A percentile compares a stretch with the other conserved stretches of the same genome.
These are phyloP conservation scores for Solidago caesia DNA, from an alignment of 129 eudicot species.

Conservation along the genomic window DNA sequence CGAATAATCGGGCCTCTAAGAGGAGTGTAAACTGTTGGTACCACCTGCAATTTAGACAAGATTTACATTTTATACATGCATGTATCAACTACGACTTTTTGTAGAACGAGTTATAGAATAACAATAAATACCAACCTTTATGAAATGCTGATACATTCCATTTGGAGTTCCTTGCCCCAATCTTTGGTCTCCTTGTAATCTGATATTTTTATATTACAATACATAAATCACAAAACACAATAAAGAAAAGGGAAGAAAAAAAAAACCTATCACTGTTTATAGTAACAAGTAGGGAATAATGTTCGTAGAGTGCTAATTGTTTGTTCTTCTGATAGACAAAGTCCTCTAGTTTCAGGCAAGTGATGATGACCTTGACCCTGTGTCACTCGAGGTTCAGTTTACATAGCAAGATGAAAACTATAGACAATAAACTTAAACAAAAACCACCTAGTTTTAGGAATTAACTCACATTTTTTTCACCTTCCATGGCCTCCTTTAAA, in stretches of 20 bases:
- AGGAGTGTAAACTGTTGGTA: conserved; percentile 79
- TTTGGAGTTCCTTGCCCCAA: conserved; percentile 65
- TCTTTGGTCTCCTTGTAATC: conserved; percentile 32
- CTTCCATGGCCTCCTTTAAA: conserved; percentile 42
- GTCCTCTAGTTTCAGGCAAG: conserved; percentile 42
- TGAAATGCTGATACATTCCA: conserved; percentile 80
- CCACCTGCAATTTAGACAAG: conserved; percentile 54
- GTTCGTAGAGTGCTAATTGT: conserved; percentile 39
- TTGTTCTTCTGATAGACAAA: conserved; percentile 38
- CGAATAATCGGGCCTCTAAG: conserved; percentile 59
- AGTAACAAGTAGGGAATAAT: conserved; percentile 7
- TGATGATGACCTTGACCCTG: conserved; percentile 38
- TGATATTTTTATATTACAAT: conserved; percentile 12
- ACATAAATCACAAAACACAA: neutral
- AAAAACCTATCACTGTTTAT: neutral
- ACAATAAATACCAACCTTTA: conserved; percentile 56
- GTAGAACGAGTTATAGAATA: neutral
- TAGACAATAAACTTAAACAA: neutral
- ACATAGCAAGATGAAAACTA: neutral
- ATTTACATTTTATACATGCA: neutral
- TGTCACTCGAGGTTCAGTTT: conserved; percentile 8
- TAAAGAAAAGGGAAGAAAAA: too few species aligned
- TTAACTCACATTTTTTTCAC: conserved; percentile 34
- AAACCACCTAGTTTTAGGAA: neutral
- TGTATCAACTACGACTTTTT: too few species aligned